These are phyloP conservation scores for Choiromyces venosus DNA, from an alignment of 495 filamentous ascomycete species.

Conservation along the genomic window DNA sequence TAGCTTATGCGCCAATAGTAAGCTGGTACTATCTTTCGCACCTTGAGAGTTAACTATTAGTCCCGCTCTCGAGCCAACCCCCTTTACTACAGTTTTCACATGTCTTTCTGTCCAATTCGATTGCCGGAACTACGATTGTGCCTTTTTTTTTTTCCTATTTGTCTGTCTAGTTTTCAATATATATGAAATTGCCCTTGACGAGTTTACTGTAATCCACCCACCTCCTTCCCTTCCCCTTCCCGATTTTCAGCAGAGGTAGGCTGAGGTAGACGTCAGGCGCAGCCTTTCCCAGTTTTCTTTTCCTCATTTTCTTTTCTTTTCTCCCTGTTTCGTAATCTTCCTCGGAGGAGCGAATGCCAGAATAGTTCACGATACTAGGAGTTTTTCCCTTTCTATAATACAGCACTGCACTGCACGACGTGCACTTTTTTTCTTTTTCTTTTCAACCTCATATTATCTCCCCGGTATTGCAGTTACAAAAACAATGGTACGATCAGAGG, in stretches of 20 bases:
- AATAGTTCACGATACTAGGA: neutral
- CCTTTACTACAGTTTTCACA: neutral
- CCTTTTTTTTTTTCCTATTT: neutral
- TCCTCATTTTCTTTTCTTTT: neutral
- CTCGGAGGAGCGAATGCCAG: neutral
- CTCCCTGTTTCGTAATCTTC: neutral
- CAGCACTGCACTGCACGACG: neutral
- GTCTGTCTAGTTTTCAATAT: neutral
- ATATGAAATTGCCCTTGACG: neutral
- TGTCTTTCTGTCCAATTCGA: neutral
- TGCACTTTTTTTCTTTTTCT: neutral
- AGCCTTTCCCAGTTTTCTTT: no score
- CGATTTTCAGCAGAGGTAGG: neutral
- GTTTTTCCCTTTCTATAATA: neutral
- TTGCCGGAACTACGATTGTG: neutral
- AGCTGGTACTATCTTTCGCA: neutral
- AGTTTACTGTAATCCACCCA: no score
- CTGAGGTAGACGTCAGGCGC: neutral
- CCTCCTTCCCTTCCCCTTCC: neutral
- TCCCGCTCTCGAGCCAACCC: neutral
- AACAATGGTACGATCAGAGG: no score
- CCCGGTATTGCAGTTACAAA: no score
- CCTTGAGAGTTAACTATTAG: neutral
- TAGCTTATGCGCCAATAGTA: neutral
- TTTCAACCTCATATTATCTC: neutral